Base-by-base conservation (phyloP, 306 rosid genomes). In the Cyclanthera cordifolia region DNA sequence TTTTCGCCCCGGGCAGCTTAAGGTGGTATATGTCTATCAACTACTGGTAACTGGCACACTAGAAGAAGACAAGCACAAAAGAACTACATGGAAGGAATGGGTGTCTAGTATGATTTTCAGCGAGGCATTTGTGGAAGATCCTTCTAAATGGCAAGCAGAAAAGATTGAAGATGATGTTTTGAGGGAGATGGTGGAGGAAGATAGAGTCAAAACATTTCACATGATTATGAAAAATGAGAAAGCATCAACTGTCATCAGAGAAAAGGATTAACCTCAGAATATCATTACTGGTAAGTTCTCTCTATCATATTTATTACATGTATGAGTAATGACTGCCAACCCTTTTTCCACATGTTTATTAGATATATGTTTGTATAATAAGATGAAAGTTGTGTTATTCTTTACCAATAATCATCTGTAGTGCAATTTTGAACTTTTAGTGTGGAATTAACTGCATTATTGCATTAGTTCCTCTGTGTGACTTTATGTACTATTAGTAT, bases 21-120 rank as follows among this genome's bases (percentile, higher is more conserved):
- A 74, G 75, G 75, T 92, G 70, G 98, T 89, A 1, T 89, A 89
- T 74, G 98, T 92, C 52, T 92, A 92, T 84, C 96, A 82, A 74
- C 93, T 92, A 5, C 67, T 92, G 79, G 85, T 84, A 43, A 80
- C 98, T 1, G 93, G 91, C 37, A 89, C 96, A 1, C 64, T 92
- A 53, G 98, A 92, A 82, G 96, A 89, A 71, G 89, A 87, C 27
- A 92, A 89, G 78, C 83, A 87, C 65, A 28, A 79, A 25, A 80
- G 89, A 79, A 92, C 96, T 32, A 85, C 96, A 2, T 83, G 98
- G 98, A 92, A 92, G 78, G 98, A 89, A 72, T 86, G 96, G 96
- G 96, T 92, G 5, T 92, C 98, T 1, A 85, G 88, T 77, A 92
- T 92, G 98, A 92, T 89, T 50, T 92, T 92, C 69, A 89, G 95